Evolutionary conservation across 768 basidiomycete species (phyloP), one percentile per base, ranked within the genome.

Genomic region (Boletus speciosus): DNA sequence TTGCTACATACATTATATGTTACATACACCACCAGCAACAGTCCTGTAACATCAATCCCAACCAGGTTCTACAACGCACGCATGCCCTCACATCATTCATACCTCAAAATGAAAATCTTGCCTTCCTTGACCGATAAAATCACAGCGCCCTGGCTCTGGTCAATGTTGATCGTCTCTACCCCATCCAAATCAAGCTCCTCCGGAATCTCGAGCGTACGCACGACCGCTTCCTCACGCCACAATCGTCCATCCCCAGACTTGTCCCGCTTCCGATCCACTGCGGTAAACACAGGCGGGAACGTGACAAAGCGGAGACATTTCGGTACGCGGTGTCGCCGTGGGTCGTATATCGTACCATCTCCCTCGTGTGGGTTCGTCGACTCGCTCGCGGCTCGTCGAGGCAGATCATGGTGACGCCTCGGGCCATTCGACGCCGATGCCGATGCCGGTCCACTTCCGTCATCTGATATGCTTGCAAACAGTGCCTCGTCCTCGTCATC

Each of bases 91-190:
- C 52, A 12, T 70, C 54, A 79, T 46, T 77, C 75, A 72, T 88
- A 88, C 71, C 82, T 82, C 63, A 89, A 63, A 65, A 88, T 87
- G 71, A 84, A 88, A 49, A 88, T 85, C 73, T 78, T 83, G 40
- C 87, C 86, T 12, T 78, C 76, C 71, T 75, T 81, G 54, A 85
- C 82, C 34, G 82, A 84, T 49, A 89, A 67, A 55, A 88, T 86
- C 38, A 88, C 78, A 9, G 85, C 83, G 1, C 86, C 87, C 63
- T 89, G 87, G 37, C 77, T 79, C 73, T 89, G 87, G 65, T 89
- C 87, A 48, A 89, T 85, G 66, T 87, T 87, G 61, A 89, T 85
- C 58, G 85, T 88, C 73, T 88, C 86, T 29, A 88, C 84, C 37
- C 66, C 69, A 45, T 83, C 79, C 56, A 88, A 66, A 61, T 88